These are phyloP conservation scores for Salix purpurea DNA, from an alignment of 345 rosid species.

Conservation along the genomic window DNA sequence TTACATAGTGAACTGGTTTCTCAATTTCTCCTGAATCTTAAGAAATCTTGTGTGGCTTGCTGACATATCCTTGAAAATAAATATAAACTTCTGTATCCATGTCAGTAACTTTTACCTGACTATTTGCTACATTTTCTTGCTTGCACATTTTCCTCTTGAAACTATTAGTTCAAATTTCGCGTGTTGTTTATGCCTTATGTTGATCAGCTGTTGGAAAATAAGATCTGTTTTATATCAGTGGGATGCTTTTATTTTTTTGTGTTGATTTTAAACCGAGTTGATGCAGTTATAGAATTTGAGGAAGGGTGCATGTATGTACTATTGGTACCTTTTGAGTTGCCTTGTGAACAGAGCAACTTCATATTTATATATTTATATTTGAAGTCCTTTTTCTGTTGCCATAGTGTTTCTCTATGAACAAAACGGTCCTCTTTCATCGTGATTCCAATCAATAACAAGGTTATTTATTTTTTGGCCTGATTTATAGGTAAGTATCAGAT, in stretches of 20 bases:
- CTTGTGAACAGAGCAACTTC: not conserved
- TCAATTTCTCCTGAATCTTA: not conserved
- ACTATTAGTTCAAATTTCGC: not conserved
- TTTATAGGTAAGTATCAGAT: constrained; percentile 53
- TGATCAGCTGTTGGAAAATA: not conserved
- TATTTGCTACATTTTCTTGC: not conserved
- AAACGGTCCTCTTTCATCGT: not conserved
- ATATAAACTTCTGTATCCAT: not conserved
- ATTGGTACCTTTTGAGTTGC: not conserved
- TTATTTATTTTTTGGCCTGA: not conserved
- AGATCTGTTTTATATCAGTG: not conserved
- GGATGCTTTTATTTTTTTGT: not conserved
- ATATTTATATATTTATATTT: not conserved
- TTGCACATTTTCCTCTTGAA: not conserved
- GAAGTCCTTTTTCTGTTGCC: not conserved
- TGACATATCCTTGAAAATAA: not conserved
- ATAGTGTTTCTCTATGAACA: not conserved
- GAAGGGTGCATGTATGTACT: not conserved
- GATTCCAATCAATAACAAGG: not conserved
- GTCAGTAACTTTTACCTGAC: not conserved
- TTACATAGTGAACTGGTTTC: not conserved
- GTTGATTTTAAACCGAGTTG: not conserved
- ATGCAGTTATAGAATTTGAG: not conserved
- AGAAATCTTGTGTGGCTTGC: not conserved
- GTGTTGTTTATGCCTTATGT: not conserved